Evolutionary conservation across 805 yeast species (phyloP), one percentile per base, ranked within the genome.

Genomic region (Candida bentonensis): DNA sequence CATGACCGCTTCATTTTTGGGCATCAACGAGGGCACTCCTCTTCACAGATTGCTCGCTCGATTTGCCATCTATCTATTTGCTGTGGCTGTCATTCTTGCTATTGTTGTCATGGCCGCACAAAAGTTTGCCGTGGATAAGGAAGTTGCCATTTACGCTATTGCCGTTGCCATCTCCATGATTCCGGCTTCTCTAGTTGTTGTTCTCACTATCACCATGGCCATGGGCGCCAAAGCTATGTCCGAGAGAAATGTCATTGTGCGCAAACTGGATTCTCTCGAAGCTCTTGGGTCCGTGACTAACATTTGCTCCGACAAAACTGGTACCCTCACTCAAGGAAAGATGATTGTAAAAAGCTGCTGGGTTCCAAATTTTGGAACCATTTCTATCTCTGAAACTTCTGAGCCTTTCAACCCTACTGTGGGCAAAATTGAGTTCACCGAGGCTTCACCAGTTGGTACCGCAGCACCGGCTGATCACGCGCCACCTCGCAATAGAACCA

Each of bases 51-150:
- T 76, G 53, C 68, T 86, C 44, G 76, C 95, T 1, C 76, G 80
- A 69, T 67, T 86, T 44, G 94, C 95, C 2, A 73, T 84, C 42
- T 59, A 73, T 39, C 67, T 86, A 41, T 84, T 85, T 51, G 68
- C 69, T 53, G 65, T 85, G 41, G 95, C 95, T 3, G 92, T 85
- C n/a, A 52, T 86, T 1, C 79, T 84, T 56, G 95, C 95, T 1
- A 78, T 86, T 46, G 76, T 86, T 17, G 94, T 83, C 2, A 81
- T 85, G 94, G 94, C 79, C 2, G 76, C 92, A 7, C 94, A 85
- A 62, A 72, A 72, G 48, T 78, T 84, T 61, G 55, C 65, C 11
- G 94, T 85, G n/a, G 78, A 75, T 51, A 74, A 70, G 46, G 86
- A 84, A 52, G 92, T 85, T 28, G 94, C 94, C 13, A 78, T 85